phyloP scores from a whole-genome alignment of 305 asterid genomes.

The Solanum hybrid region DNA sequence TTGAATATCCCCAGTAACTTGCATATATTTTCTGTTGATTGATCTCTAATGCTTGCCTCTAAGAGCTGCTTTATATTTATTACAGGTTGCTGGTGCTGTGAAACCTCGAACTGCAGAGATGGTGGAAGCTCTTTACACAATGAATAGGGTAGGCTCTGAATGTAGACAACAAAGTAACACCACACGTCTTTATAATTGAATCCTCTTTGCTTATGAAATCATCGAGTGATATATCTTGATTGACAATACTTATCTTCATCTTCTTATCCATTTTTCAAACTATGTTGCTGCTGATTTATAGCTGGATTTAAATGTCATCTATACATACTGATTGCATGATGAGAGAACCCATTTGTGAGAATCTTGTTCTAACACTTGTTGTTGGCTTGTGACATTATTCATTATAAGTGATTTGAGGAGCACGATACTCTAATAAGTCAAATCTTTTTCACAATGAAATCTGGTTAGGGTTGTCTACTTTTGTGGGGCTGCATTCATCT shows the following conservation, averaged over 20 bases:
- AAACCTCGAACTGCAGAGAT: conserved; percentile 59
- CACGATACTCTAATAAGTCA: not conserved
- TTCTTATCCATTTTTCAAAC: not conserved
- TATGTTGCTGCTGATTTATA: not conserved
- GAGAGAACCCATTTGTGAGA: not conserved
- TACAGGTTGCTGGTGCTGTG: conserved; percentile 67
- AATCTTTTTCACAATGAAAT: not conserved
- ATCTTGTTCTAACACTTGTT: not conserved
- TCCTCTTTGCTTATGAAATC: conserved; percentile 1
- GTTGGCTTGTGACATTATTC: not conserved
- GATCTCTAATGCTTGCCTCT: not conserved
- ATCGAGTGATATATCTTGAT: not conserved
- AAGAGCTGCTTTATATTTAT: conserved; percentile 9
- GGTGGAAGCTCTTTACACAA: conserved; percentile 82
- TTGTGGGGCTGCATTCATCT: not conserved
- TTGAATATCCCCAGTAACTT: not conserved
- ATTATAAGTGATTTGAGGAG: not conserved
- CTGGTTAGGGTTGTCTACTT: not conserved
- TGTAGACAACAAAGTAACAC: not conserved
- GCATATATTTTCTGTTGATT: not conserved
- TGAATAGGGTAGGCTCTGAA: conserved; percentile 52
- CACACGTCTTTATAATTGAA: not conserved
- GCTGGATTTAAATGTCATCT: not conserved
- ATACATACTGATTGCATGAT: not conserved
- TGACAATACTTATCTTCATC: not conserved